A percentile compares a stretch with the other conserved stretches of the same genome.
These are phyloP conservation scores for Cercospora sojina DNA, from an alignment of 2,329 filamentous ascomycete species.

Conservation along the genomic window DNA sequence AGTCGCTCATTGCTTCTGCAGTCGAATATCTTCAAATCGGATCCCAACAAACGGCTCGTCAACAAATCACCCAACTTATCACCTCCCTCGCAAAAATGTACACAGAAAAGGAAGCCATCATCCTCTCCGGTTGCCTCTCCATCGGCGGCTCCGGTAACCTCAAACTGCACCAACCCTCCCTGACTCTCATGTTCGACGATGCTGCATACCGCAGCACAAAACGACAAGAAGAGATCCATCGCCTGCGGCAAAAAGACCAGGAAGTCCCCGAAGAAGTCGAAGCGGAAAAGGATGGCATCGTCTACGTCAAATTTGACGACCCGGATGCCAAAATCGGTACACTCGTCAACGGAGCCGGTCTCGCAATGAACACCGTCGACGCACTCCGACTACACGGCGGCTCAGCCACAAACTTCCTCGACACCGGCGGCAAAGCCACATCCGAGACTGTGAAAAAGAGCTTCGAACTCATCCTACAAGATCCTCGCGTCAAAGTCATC, in stretches of 20 bases:
- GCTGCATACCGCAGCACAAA: constrained; percentile 62
- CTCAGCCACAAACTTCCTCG: constrained; percentile 76
- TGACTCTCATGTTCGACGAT: constrained; percentile 67
- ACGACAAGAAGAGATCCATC: constrained; percentile 62
- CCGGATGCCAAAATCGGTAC: constrained; percentile 68
- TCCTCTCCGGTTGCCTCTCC: constrained; percentile 55
- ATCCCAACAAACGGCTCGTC: constrained; percentile 45
- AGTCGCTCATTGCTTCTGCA: constrained; percentile 43
- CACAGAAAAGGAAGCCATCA: constrained; percentile 64
- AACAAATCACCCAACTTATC: constrained; percentile 50
- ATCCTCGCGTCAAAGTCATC: constrained; percentile 68
- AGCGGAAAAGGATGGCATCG: constrained; percentile 70
- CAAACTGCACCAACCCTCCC: constrained; percentile 52
- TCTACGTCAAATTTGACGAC: constrained; percentile 66
- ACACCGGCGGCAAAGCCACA: constrained; percentile 87
- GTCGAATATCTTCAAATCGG: constrained; percentile 56
- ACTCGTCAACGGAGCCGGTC: constrained; percentile 81
- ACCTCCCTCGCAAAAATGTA: constrained; percentile 59
- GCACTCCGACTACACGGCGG: constrained; percentile 68
- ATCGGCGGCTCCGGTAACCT: constrained; percentile 40
- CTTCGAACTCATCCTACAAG: constrained; percentile 71
- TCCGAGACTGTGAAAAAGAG: constrained; percentile 74
- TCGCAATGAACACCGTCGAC: constrained; percentile 90
- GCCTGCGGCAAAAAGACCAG: constrained; percentile 52
- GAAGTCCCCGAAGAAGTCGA: constrained; percentile 60